These are phyloP conservation scores for Annulohypoxylon bovei DNA, from an alignment of 495 filamentous ascomycete species.

Conservation along the genomic window DNA sequence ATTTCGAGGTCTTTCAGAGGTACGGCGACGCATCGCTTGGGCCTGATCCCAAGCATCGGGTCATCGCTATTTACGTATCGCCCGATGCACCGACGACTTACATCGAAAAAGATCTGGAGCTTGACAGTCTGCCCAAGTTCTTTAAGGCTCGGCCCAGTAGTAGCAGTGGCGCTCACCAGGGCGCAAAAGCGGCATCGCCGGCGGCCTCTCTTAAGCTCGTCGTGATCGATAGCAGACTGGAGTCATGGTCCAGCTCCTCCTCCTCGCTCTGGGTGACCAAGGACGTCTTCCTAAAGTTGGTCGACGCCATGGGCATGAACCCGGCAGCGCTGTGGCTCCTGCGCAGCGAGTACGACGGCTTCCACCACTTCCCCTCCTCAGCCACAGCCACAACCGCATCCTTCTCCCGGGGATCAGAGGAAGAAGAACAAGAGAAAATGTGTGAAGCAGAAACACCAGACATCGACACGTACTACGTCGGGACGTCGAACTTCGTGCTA, in stretches of 20 bases:
- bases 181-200: neutral
- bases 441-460: neutral
- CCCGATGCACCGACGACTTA: conserved; percentile 22
- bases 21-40: conserved; percentile 30
- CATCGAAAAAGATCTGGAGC: conserved; percentile 24
- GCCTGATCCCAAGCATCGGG: conserved; percentile 23
- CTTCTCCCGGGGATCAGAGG: neutral
- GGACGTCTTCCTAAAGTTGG: conserved; percentile 27
- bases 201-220: conserved; percentile 26
- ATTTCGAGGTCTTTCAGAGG: conserved; percentile 36
- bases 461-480: conserved; percentile 40
- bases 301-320: conserved; percentile 29
- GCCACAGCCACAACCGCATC: neutral
- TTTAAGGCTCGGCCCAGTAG: conserved; percentile 5
- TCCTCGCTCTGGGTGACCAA: conserved; percentile 29
- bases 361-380: conserved; percentile 22
- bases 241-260: conserved; percentile 27
- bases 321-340: conserved; percentile 37
- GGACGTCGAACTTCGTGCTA: conserved; percentile 40
- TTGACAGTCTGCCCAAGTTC: conserved; percentile 19
- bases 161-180: neutral
- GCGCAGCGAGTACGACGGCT: conserved; percentile 38
- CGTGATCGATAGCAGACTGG: conserved; percentile 30
- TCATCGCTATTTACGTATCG: conserved; percentile 19
- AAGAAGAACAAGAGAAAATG: neutral